Conservation (phyloP, 1,284 basidiomycete genomes). For the Schizophyllum amplum region DNA sequence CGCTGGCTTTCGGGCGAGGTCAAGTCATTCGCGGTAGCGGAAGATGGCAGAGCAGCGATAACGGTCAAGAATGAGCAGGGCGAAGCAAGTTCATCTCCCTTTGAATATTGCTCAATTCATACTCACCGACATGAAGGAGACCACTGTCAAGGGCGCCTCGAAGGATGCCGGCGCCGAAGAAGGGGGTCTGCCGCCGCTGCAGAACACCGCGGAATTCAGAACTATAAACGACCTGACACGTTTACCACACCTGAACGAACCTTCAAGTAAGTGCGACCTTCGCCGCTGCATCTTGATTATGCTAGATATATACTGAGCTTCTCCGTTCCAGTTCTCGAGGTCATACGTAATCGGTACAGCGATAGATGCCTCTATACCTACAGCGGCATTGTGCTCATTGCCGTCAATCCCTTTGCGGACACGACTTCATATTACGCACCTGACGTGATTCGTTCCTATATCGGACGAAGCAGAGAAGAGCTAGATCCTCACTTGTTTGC, state of each 20-base stretch:
- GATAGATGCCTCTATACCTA: conserved; percentile 98
- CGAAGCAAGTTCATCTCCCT: conserved; percentile 1
- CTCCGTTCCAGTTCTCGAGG: conserved; percentile 72
- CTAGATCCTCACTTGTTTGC: conserved; percentile 98
- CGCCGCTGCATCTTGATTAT: neutral
- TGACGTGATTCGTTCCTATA: conserved; percentile 96
- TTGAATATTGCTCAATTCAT: conserved; percentile 7
- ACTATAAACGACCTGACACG: conserved; percentile 97
- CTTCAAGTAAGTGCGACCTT: conserved; percentile 56
- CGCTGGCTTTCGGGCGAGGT: conserved; percentile 90
- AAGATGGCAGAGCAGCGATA: conserved; percentile 66
- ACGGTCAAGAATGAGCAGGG: conserved; percentile 78
- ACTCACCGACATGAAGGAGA: conserved; percentile 45
- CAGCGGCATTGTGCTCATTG: conserved; percentile 96
- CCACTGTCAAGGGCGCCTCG: conserved; percentile 61
- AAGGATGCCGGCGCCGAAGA: conserved; percentile 68
- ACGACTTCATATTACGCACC: conserved; percentile 82
- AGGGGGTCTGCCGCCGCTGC: conserved; percentile 79
- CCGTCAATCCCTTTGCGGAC: conserved; percentile 96
- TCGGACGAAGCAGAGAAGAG: conserved; percentile 86
- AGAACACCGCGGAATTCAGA: conserved; percentile 96
- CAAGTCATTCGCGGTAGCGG: conserved; percentile 47
- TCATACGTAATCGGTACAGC: conserved; percentile 95
- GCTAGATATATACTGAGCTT: conserved; percentile 5
- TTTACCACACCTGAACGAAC: conserved; percentile 96